Evolutionary conservation across 495 filamentous ascomycete species (phyloP), one percentile per base, ranked within the genome.

Genomic region (Xylaria scruposa): DNA sequence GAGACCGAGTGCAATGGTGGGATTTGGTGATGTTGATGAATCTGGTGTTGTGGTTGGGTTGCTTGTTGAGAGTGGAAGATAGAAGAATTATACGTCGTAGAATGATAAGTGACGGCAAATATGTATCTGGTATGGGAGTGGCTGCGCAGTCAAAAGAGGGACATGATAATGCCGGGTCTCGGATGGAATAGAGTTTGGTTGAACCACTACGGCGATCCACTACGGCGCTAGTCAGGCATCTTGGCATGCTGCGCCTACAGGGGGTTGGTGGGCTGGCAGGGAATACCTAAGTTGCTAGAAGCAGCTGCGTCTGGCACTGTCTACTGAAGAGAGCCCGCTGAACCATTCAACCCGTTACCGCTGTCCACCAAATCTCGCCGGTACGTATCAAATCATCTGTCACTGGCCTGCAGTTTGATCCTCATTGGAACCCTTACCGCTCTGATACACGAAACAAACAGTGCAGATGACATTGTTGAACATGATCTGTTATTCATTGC

Each of bases 51-150:
- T 42, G 29, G 15, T 31, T 42, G 4, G 15, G 15, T 33, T 5
- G 36, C n/a, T 42, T 46, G 24, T 1, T 60, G 21, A 10, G 3
- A 26, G 19, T 38, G 13, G 53, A 36, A 15, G 67, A 38, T 3
- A 13, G 42, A 51, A 33, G n/a, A 69, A 38, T 49, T 61, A 69
- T 31, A 69, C 42, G 54, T n/a, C 8, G 26, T 47, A 42, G 29
- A 46, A 47, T 49, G 67, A 29, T 21, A 47, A 47, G 46, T 40
- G 60, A 70, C 56, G 68, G 68, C 59, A 64, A 70, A 70, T 64
- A 64, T 64, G 68, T 54, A 33, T 46, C 13, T 24, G 24, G 58
- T 13, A n/a, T 33, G 53, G 58, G 31, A 53, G 68, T 70, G 68
- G 68, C 68, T 64, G 60, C 38, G 58, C 56, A 21, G 67, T 19